Base-by-base conservation (phyloP, 78 protist species). In the Dictyostelium discoideum region DNA sequence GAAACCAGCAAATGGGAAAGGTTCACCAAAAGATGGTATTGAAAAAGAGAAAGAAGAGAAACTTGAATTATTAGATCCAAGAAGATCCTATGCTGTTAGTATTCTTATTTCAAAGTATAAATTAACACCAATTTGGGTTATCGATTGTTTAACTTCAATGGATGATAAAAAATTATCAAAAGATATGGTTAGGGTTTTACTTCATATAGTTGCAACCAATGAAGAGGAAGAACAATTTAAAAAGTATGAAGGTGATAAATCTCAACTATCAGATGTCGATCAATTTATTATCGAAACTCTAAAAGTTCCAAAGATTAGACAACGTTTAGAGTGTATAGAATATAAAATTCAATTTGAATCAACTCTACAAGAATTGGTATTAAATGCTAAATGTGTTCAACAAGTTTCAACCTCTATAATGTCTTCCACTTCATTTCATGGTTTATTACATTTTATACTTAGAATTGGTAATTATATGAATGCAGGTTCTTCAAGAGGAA, bases 131-230 rank as follows among this genome's bases (percentile, higher is more conserved):
- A 63, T 83, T n/a, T 77, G 85, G 85, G 40, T 90, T 0, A 73
- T 82, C 5, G 95, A 90, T 54, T 13, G 76, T n/a, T 78, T 90
- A 77, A 83, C 74, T n/a, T 90, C 95, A 37, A 60, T 90, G 89
- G 95, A 90, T 72, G 95, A 90, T 16, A 90, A 90, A 78, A 80
- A 90, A 73, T 50, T 90, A 1, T 81, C 84, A 3, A 90, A 90
- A 29, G 95, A 90, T 16, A 72, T 82, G 69, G 85, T 90, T 13
- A n/a, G 44, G 8, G 95, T 90, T 9, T 16, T 90, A 3, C n/a
- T 46, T 10, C 22, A 90, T 54, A 67, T 77, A 20, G 88, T 90
- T 1, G 84, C 95, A 26, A 82, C 37, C 1, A 10, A 60, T 0
- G 95, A 90, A 39, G 95, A 90, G 84, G 95, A 82, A 73, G 95